Base-by-base conservation (phyloP, 305 asterid species). In the Galium porrigens region DNA sequence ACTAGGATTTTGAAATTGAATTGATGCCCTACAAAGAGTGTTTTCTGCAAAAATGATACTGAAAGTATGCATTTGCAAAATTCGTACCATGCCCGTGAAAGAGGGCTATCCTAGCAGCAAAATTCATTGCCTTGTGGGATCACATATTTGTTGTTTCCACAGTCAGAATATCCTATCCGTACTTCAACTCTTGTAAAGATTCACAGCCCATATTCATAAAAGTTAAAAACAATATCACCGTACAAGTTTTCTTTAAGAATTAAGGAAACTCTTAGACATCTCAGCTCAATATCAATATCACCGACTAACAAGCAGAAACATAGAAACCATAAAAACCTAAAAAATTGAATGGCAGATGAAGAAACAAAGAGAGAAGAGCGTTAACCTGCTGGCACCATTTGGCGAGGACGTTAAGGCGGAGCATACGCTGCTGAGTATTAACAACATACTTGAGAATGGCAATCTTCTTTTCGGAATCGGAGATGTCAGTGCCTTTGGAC, bases 331-430 rank as follows among this genome's bases (percentile, higher is more conserved):
- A 17, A 4, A 20, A 7, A 36, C n/a, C 42, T 37, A 3, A 44
- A 14, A 14, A 8, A 33, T 9, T 25, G 14, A 27, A 27, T 41
- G 17, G 3, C 34, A 37, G 14, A 0, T 10, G 4, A 36, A 60
- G 25, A 61, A 30, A 14, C 8, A 55, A 30, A 30, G 8, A 56
- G 10, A 5, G 3, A 67, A 46, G 4, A 18, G 37, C 39, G 12
- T 4, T 41, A 57, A 78, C 97, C 99, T 92, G 99, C 74, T 92
- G 96, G 74, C 95, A 87, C 99, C 99, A 92, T 83, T 92, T 92
- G 66, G 99, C 80, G 29, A 92, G 96, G 76, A 92, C 96, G 83
- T 87, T 90, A 73, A 92, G 95, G 34, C 99, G 94, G 53, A 92
- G 92, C 94, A 92, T 83, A 64, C 96, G 88, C 81, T 89, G 99